Evolutionary conservation across 2,329 filamentous ascomycete species (phyloP).

Genomic region (Arthrinium phaeospermum): DNA sequence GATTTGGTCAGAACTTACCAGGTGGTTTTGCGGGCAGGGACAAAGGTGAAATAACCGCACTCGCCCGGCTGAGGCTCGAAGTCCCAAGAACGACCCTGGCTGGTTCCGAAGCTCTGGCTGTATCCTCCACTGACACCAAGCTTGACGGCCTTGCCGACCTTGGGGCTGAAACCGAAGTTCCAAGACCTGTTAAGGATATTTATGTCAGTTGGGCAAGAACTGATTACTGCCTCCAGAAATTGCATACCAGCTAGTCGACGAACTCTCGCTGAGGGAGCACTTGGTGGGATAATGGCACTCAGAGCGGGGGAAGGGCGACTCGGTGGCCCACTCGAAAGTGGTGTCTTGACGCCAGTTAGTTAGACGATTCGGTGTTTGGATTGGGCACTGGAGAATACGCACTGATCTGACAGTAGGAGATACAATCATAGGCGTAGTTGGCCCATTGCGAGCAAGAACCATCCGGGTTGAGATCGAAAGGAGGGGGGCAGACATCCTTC

Average conservation of each 20-base stretch:
- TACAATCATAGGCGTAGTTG: neutral
- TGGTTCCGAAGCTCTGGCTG: neutral
- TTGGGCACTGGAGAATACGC: neutral
- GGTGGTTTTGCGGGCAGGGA: slow-evolving; percentile 26
- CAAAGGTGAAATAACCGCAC: slow-evolving; percentile 31
- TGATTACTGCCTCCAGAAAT: no score
- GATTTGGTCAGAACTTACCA: slow-evolving; percentile 18
- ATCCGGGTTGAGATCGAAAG: neutral
- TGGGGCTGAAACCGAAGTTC: slow-evolving; percentile 41
- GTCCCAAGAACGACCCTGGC: slow-evolving; percentile 18
- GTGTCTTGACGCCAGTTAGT: slow-evolving; percentile 7
- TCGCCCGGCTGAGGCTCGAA: slow-evolving; percentile 20
- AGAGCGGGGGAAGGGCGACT: slow-evolving; percentile 44
- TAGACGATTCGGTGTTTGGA: no score
- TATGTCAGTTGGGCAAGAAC: neutral
- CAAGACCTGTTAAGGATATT: slow-evolving; percentile 28
- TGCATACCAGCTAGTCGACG: slow-evolving; percentile 31
- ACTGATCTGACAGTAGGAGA: slow-evolving; percentile 20
- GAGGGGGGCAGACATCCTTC: neutral
- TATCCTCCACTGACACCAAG: slow-evolving; percentile 30
- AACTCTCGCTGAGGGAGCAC: slow-evolving; percentile 35
- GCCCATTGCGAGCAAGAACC: neutral
- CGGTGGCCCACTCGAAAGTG: slow-evolving; percentile 36
- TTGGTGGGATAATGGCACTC: slow-evolving; percentile 41
- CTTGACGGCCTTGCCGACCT: slow-evolving; percentile 30